phyloP scores from a whole-genome alignment of 202 grass and related monocot genomes.

The Alloteropsis angusta region DNA sequence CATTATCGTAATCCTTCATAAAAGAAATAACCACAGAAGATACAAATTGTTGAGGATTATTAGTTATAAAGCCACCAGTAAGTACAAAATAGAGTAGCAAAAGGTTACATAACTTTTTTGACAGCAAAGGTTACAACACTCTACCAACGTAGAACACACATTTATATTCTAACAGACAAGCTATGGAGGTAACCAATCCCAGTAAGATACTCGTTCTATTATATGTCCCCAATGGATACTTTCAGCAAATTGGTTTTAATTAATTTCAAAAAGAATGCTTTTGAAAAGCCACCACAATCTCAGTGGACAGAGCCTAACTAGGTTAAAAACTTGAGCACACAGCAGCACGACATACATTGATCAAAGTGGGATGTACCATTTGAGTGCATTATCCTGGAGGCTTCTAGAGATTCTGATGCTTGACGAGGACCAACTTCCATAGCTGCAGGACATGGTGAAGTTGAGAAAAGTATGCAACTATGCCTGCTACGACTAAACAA shows the following conservation, averaged over 20 bases:
- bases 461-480: conserved; percentile 4
- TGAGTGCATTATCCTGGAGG: conserved; percentile 67
- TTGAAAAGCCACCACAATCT: neutral
- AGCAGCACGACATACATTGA: neutral
- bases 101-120: neutral
- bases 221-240: neutral
- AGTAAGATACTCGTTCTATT: neutral
- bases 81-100: neutral
- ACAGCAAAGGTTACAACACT: too few relatives aligned
- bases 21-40: neutral
- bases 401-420: conserved; percentile 58
- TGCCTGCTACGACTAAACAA: neutral
- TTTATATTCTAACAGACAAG: neutral
- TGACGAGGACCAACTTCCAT: conserved; percentile 77
- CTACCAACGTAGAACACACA: neutral
- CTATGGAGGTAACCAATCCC: neutral
- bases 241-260: neutral
- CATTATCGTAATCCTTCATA: neutral
- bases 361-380: conserved; percentile 49
- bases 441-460: conserved; percentile 46
- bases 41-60: too few relatives aligned
- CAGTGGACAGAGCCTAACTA: neutral
- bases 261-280: neutral
- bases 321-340: neutral
- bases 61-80: conserved; percentile 1